Conservation (phyloP, 768 basidiomycete species). For the Fomitopsis serialis region DNA sequence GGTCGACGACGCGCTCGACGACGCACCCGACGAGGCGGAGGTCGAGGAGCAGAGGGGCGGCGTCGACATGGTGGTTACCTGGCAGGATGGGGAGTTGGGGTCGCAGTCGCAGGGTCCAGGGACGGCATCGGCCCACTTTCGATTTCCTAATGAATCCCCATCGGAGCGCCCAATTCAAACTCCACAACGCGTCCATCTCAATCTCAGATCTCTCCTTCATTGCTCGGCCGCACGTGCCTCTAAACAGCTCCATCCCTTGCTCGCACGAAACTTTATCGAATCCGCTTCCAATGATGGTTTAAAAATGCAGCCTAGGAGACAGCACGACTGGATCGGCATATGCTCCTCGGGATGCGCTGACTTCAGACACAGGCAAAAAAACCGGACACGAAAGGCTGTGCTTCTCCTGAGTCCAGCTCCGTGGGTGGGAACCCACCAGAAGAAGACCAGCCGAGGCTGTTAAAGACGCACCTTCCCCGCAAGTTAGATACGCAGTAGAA, state of each 20-base stretch:
- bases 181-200: neutral
- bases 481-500: neutral
- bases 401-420: neutral
- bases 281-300: no score
- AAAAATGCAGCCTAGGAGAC: no score
- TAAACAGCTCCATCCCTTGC: neutral
- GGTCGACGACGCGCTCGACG: conserved; percentile 20
- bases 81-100: neutral
- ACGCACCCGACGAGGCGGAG: conserved; percentile 20
- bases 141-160: neutral
- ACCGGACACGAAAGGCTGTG: neutral
- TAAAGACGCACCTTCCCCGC: neutral
- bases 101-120: neutral
- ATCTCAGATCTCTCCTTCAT: neutral
- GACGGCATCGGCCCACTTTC: conserved; percentile 2
- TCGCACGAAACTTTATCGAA: no score
- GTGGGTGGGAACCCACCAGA: neutral
- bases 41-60: conserved; percentile 21
- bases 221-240: neutral
- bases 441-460: neutral
- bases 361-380: neutral
- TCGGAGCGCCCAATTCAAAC: neutral
- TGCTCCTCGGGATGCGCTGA: no score
- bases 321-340: no score
- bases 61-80: conserved; percentile 1